These are phyloP conservation scores for Coniochaeta sp. DNA, from an alignment of 2,329 filamentous ascomycete species.

Conservation along the genomic window DNA sequence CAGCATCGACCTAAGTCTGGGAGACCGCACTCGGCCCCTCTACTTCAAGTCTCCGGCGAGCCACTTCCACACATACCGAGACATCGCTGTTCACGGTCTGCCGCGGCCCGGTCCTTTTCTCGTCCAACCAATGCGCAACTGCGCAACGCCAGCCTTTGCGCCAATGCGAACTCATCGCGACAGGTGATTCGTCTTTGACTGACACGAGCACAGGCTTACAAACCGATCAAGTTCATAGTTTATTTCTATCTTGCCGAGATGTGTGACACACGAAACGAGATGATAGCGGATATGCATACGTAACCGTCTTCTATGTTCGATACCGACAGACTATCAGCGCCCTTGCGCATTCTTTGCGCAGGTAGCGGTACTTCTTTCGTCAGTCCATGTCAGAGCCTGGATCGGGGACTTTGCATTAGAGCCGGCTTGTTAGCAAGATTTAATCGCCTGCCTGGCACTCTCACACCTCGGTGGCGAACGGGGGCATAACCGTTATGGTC, in stretches of 20 bases:
- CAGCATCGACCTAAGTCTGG: no score
- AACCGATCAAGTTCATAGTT: background rate
- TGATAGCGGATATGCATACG: background rate
- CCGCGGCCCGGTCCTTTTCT: background rate
- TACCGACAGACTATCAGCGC: background rate
- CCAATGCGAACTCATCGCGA: background rate
- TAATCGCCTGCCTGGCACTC: background rate
- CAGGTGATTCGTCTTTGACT: background rate
- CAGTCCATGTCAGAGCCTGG: background rate
- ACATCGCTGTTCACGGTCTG: background rate
- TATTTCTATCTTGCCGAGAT: background rate
- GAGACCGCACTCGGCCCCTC: no score
- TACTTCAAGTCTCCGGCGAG: background rate
- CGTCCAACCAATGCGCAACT: background rate
- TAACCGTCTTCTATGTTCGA: background rate
- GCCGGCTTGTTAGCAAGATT: no score
- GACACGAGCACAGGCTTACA: background rate
- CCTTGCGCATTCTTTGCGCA: background rate
- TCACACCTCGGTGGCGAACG: background rate
- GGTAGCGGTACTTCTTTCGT: background rate
- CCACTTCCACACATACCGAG: no score
- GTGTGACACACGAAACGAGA: background rate
- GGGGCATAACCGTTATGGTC: no score
- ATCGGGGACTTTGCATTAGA: background rate
- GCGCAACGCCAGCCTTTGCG: background rate